Evolutionary conservation across 495 filamentous ascomycete species (phyloP), one percentile per base, ranked within the genome.

Genomic region (Aspergillus nidulans): DNA sequence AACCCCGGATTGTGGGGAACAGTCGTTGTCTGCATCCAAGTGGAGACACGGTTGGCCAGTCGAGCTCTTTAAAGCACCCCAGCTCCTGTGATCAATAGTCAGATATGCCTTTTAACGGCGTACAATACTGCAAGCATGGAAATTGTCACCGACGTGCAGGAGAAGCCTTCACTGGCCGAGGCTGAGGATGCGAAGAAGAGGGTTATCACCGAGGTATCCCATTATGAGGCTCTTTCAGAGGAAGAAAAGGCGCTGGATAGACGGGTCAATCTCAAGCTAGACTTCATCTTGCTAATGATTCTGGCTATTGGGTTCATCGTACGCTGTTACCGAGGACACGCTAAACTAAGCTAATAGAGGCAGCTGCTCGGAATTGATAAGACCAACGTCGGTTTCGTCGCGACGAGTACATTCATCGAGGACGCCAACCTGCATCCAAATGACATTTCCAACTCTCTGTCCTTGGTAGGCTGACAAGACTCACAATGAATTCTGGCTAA

Each of bases 281-380:
- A 49, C 28, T 49, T 32, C 36, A 34, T 12, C 18, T 28, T 49
- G 26, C 46, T 49, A 10, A 15, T 49, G 13, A 49, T 49, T 36
- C 46, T 49, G 6, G 26, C 46, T 3, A 49, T 49, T 36, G 46
- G 46, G 46, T 49, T 49, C 20, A 49, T 38, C 16, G 46, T 49
- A 18, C 46, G 19, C 20, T 34, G 20, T 10, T 15, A 26, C 16
- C 44, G 0, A 1, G 9, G 20, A 1, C 5, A 25, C 25, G n/a
- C 24, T 30, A 15, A 47, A 18, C 12, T 39, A 39, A 39, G 26
- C 36, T 39, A 13, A 13, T 23, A 28, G 18, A 4, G 28, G 28
- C 28, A 49, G 46, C 46, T 38, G 9, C 46, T 49, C 4, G 46
- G 46, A 4, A 49, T 49, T 13, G 46, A 49, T 23, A 49, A 49